Evolutionary conservation across 139 green algal genomes (phyloP), one percentile per base, ranked within the genome.

Genomic region (Microglena sp.): DNA sequence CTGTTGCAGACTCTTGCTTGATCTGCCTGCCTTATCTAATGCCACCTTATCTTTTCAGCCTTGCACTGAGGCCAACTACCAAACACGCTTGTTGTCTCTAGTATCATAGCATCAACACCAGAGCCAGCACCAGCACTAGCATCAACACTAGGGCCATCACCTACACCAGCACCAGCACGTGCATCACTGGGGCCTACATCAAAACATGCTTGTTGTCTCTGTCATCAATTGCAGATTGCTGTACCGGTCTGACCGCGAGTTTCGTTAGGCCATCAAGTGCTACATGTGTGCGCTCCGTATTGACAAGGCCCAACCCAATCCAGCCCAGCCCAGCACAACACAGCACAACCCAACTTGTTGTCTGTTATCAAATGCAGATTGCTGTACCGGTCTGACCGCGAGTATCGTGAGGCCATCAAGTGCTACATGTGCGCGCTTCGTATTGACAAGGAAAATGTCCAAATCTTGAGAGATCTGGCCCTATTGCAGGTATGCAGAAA

Each of bases 351-450:
- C 40, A 11, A 50, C n/a, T n/a, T n/a, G n/a, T 32, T 60, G 22
- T 21, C 53, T 60, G n/a, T 24, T 24, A 32, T 24, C 18, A 35
- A 22, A 24, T 15, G 0, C 80, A 94, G 89, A 21, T 76, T 99
- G 33, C 70, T 99, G 33, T 90, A 98, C 77, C 87, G 90, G 4
- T 82, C 83, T 1, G 91, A 99, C 74, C 81, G 79, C 33, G 84
- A 98, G 62, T 98, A 99, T 67, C 77, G 82, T 8, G 90, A 99
- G 70, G 94, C 94, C n/a, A 94, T 96, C 74, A 99, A 98, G 77
- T 99, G 94, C 83, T 99, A 99, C 82, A 84, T 89, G 59, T 97
- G 97, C 60, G 91, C 94, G 2, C 75, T 99, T 64, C 82, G 88
- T 5, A 69, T 95, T 26, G 94, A 99, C 63, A 87, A 86, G 45